phyloP scores from a whole-genome alignment of 192 early-diverging fungal genomes.

The Rhizophlyctis rosea region DNA sequence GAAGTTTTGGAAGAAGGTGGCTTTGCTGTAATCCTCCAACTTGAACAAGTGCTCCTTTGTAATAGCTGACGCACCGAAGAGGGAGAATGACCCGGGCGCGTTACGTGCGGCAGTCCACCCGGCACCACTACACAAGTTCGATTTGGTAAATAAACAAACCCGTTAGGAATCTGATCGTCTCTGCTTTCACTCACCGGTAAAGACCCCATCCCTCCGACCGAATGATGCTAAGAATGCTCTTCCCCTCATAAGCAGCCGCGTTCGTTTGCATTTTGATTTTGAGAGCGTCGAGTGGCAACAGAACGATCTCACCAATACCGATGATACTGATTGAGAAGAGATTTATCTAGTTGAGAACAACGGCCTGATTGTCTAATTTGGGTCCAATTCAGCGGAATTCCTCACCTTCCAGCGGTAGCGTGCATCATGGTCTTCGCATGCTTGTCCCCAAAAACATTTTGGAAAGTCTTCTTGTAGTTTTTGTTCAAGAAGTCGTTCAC shows the following conservation, averaged over 20 bases:
- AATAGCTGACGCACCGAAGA: conserved; percentile 86
- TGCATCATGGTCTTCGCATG: conserved; percentile 96
- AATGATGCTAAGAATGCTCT: conserved; percentile 74
- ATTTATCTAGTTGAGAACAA: background rate
- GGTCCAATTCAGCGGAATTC: background rate
- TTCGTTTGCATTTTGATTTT: conserved; percentile 99
- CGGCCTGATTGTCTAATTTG: background rate
- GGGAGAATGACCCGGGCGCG: conserved; percentile 96
- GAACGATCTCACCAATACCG: conserved; percentile 95
- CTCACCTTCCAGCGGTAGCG: conserved; percentile 85
- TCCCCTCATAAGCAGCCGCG: conserved; percentile 82
- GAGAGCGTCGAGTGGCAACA: conserved; percentile 93
- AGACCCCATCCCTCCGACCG: conserved; percentile 85
- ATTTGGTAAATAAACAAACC: background rate
- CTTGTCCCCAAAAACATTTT: conserved; percentile 83
- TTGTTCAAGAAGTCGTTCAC: conserved; percentile 89
- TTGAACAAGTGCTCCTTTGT: conserved; percentile 92
- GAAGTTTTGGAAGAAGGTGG: conserved; percentile 99
- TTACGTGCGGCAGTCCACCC: conserved; percentile 97
- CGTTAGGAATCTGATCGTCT: background rate
- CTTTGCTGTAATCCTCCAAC: conserved; percentile 86
- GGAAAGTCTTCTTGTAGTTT: conserved; percentile 75
- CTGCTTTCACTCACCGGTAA: conserved; percentile 63
- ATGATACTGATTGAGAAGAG: conserved; percentile 59
- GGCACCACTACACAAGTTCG: conserved; percentile 61